Evolutionary conservation across 306 rosid genomes (phyloP).

Genomic region (Inga oerstediana): DNA sequence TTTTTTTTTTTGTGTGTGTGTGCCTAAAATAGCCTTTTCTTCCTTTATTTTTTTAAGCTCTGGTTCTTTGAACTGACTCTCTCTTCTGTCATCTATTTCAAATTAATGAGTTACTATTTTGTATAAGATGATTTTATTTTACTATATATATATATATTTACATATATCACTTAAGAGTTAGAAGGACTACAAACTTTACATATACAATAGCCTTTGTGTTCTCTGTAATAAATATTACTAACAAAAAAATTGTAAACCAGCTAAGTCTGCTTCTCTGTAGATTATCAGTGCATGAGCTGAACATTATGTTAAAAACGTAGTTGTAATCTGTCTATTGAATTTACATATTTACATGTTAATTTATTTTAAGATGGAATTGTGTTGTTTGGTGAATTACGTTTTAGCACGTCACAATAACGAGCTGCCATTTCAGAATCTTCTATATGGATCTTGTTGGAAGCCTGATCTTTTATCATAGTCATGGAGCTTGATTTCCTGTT

Average conservation of each 20-base stretch:
- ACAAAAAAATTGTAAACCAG: not conserved
- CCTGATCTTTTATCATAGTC: not conserved
- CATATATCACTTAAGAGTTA: not conserved
- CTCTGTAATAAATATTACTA: not conserved
- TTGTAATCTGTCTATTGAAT: not conserved
- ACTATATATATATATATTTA: not conserved
- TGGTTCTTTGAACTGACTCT: not conserved
- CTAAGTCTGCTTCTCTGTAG: not conserved
- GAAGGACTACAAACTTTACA: not conserved
- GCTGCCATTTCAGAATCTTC: not conserved
- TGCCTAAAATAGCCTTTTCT: not conserved
- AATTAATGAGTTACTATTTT: not conserved
- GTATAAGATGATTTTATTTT: not conserved
- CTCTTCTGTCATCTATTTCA: slow-evolving; percentile 23
- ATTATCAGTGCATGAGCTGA: not conserved
- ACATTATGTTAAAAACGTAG: not conserved
- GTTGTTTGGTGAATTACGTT: not conserved
- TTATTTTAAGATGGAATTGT: not conserved
- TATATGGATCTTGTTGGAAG: not conserved
- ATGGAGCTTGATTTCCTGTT: not conserved
- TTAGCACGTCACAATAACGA: not conserved
- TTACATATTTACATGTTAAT: not conserved
- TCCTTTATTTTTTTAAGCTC: not conserved
- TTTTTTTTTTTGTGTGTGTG: too few relatives aligned
- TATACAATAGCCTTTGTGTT: not conserved